Base-by-base conservation (phyloP, 2,329 filamentous ascomycete genomes). In the Amauroascus niger region DNA sequence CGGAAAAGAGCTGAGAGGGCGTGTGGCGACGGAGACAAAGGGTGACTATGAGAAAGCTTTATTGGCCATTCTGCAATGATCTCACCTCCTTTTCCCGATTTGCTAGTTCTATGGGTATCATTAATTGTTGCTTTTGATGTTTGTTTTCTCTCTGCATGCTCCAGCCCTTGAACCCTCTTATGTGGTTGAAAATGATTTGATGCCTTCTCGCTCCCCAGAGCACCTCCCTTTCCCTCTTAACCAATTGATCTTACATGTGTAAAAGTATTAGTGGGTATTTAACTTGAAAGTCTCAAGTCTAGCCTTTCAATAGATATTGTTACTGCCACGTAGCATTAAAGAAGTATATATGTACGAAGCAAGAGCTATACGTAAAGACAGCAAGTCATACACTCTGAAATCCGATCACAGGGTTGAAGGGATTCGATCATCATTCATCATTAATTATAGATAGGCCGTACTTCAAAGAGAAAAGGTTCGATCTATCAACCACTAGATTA, bases 11-110 rank as follows among this genome's bases (percentile, higher is more conserved):
- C 71, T 97, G 53, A 76, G 79, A 9, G 75, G 75, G 53, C 77
- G 88, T 46, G 86, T 97, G 63, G 80, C 80, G 65, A 82, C 84
- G 1, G 91, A 97, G 75, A 94, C 88, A 4, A 87, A 85, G 57
- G 87, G 89, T 3, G 85, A 95, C 69, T 95, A 93, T 62, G 77
- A 87, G 71, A 79, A 73, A 61, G 70, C 91, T 63, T 76, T 96
- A 79, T 70, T 94, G 59, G 88, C 85, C 57, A 72, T 80, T 63
- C 65, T 80, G 58, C 69, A 71, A 62, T 74, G 64, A 63, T 45
- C 30, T 7, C 18, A 20, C 28, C 16, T 30, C 7, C 44, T 26
- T 44, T 49, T 30, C 13, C 26, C 33, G 35, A 11, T 30, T 30
- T 30, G 6, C 6, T 30, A 11, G 28, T n/a, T n/a, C n/a, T n/a